phyloP scores from a whole-genome alignment of 306 rosid genomes.

The Rosa lucieae region DNA sequence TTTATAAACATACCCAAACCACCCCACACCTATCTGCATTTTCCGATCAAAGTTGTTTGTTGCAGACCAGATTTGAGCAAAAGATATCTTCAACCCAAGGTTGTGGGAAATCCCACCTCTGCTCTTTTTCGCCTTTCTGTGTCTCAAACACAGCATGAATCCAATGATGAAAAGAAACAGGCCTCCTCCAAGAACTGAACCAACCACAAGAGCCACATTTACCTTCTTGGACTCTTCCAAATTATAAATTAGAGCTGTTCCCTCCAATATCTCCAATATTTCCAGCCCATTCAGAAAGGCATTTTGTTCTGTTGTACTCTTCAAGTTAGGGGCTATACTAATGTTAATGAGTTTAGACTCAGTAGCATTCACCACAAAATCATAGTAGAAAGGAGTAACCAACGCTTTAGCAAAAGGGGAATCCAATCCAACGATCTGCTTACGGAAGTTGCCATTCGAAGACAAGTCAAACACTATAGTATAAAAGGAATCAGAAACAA shows the following conservation, averaged over 20 bases:
- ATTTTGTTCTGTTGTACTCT: not conserved
- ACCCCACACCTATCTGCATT: too few relatives aligned
- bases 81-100: too few relatives aligned
- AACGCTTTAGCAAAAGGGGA: fast-evolving
- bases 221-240: not conserved
- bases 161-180: too few relatives aligned
- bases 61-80: too few relatives aligned
- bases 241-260: not conserved
- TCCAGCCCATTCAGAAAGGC: constrained; percentile 53
- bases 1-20: too few relatives aligned
- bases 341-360: constrained; percentile 24
- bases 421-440: not conserved
- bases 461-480: not conserved
- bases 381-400: constrained; percentile 18
- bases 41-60: too few relatives aligned
- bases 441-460: constrained; percentile 9
- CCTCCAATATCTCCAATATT: constrained; percentile 31
- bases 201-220: constrained; percentile 17
- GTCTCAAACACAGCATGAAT: too few relatives aligned
- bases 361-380: constrained; percentile 27
- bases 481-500: fast-evolving
- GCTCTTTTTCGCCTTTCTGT: too few relatives aligned
- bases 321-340: constrained; percentile 9
- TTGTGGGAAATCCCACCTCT: too few relatives aligned
- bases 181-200: too few relatives aligned